phyloP scores from a whole-genome alignment of 1,284 basidiomycete genomes.

The Boletellus dicymbophilus region DNA sequence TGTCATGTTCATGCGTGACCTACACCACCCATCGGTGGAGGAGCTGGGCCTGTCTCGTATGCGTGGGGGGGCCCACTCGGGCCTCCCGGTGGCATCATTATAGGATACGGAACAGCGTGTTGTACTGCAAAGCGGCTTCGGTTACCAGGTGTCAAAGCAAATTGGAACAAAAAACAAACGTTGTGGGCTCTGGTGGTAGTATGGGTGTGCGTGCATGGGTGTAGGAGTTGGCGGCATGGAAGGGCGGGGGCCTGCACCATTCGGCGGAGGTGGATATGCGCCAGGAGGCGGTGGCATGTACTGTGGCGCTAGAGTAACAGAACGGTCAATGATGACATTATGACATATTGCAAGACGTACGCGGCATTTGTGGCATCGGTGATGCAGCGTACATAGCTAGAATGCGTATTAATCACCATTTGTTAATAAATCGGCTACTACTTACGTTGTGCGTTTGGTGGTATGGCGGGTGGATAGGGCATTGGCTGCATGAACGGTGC shows the following conservation, averaged over 20 bases:
- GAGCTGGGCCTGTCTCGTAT: constrained; percentile 70
- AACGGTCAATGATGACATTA: background rate
- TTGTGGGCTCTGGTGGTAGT: constrained; percentile 86
- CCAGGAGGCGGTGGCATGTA: constrained; percentile 75
- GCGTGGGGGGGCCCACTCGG: constrained; percentile 65
- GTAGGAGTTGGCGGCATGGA: constrained; percentile 87
- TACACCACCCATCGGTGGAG: constrained; percentile 74
- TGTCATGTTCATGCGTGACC: constrained; percentile 30
- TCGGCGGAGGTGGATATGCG: constrained; percentile 71
- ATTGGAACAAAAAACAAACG: constrained; percentile 48
- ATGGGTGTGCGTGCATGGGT: constrained; percentile 78
- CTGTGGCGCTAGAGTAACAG: constrained; percentile 48
- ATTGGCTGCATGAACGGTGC: constrained; percentile 80
- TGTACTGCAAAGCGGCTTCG: constrained; percentile 54
- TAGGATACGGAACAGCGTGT: constrained; percentile 80
- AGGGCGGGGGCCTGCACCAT: constrained; percentile 70
- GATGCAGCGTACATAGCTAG: constrained; percentile 79
- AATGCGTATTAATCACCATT: background rate
- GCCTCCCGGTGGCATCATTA: constrained; percentile 73
- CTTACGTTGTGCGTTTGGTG: constrained; percentile 62
- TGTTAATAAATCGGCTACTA: background rate
- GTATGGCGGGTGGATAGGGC: constrained; percentile 77
- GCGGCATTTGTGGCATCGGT: constrained; percentile 81
- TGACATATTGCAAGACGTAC: constrained; percentile 44
- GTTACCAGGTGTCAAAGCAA: constrained; percentile 21